Base-by-base conservation (phyloP, 352 stramenopile genomes). In the Phytophthora fragariaefolia region DNA sequence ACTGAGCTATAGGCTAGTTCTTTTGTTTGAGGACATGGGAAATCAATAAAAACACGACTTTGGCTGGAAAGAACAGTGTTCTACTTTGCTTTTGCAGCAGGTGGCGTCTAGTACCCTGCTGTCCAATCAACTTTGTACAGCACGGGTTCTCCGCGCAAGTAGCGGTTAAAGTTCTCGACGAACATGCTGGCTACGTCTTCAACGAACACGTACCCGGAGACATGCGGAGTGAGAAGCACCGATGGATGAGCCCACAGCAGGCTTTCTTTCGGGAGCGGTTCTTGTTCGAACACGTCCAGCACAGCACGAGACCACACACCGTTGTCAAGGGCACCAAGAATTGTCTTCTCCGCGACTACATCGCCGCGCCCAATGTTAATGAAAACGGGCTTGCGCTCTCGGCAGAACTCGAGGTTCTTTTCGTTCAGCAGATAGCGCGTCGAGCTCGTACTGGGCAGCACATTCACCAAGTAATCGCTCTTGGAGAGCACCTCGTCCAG, bases 281-380 rank as follows among this genome's bases (percentile, higher is more conserved):
- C 78, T 24, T 83, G 32, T 18, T 85, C 76, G 47, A 85, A 79
- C 26, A 88, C 79, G 40, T 91, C 82, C 52, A 91, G 64, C 56
- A 86, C 78, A n/a, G 77, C 77, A 17, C 58, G 64, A 6, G 77
- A 83, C 34, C 92, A 82, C 55, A 82, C 81, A 2, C 73, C 45
- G 4, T 75, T 68, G 57, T 94, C 80, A 17, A 97, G 67, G 32
- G 89, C 83, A 30, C 52, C 26, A 27, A 96, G 26, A 26, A 97
- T 72, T 12, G 69, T 74, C 17, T 58, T 49, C 63, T 95, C 85
- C 18, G 66, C 43, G 40, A 97, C 78, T 15, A 98, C 72, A 63
- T 96, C 89, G 13, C 92, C 92, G 17, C 92, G 84, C 6, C 92
- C 92, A 24, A 96, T 86, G 79, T 97, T 97, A 66, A 98, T 83